phyloP scores from a whole-genome alignment of 202 grass and related monocot genomes.

The Saccharum hybrid region DNA sequence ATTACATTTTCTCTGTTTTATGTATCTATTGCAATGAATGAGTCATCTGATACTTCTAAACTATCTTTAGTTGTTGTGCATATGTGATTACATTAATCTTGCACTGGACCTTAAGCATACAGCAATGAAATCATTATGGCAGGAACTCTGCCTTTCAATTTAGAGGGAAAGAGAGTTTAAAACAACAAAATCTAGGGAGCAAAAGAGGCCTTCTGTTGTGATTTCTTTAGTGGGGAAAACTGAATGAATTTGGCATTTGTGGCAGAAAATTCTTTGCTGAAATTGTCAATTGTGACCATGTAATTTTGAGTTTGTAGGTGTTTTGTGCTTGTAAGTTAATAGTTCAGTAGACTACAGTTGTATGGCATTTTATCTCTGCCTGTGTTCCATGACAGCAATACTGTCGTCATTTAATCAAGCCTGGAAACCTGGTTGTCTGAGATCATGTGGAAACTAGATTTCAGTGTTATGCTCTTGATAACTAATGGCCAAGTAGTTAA shows the following conservation, averaged over 20 bases:
- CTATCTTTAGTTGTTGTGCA: not conserved
- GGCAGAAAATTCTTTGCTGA: not conserved
- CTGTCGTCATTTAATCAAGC: not conserved
- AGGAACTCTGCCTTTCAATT: not conserved
- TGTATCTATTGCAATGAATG: conserved; percentile 19
- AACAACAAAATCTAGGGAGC: not conserved
- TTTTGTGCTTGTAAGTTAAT: not conserved
- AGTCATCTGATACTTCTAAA: conserved; percentile 4
- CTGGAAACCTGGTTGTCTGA: not conserved
- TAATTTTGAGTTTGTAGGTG: conserved; percentile 12
- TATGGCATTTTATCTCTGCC: conserved; percentile 3
- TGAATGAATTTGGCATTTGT: not conserved
- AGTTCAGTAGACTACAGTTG: not conserved
- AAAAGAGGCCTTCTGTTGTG: not conserved
- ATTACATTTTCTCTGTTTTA: not conserved
- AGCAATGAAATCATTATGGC: not conserved
- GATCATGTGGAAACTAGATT: not conserved
- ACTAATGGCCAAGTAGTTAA: conserved; percentile 12
- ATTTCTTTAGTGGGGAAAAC: conserved; percentile 4
- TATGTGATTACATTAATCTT: conserved; percentile 28
- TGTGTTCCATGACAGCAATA: conserved; percentile 3
- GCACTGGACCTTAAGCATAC: conserved; percentile 23
- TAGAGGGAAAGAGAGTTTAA: not conserved
- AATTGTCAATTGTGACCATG: not conserved
- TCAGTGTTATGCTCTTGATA: not conserved